These are phyloP conservation scores for Senna tora DNA, from an alignment of 306 rosid species.

Conservation along the genomic window DNA sequence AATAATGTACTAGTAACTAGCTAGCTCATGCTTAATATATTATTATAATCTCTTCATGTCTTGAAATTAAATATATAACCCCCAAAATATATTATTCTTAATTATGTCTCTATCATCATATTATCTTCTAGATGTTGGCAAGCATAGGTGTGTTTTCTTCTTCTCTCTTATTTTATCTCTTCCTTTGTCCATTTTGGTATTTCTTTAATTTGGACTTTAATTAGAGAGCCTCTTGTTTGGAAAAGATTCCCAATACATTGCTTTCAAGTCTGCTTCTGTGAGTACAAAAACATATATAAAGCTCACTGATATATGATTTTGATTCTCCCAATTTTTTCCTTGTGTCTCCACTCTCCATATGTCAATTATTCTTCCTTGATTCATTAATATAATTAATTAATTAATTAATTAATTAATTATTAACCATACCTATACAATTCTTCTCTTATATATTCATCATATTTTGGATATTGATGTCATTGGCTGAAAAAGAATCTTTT, in stretches of 20 bases:
- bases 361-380: slow-evolving; percentile 31
- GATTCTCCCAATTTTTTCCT: slow-evolving; percentile 43
- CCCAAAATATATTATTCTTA: slow-evolving; percentile 4
- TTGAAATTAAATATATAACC: too few relatives aligned
- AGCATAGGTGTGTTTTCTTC: slow-evolving; percentile 24
- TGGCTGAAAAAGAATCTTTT: neutral
- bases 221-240: slow-evolving; percentile 25
- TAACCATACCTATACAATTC: neutral
- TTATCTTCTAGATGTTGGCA: slow-evolving; percentile 29
- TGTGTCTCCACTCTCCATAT: slow-evolving; percentile 17
- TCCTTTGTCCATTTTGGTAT: slow-evolving; percentile 36
- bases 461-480: slow-evolving; percentile 1
- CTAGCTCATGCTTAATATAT: too few relatives aligned
- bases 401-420: neutral
- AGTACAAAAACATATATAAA: slow-evolving; percentile 39
- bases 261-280: slow-evolving; percentile 42
- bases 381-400: neutral
- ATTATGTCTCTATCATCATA: slow-evolving; percentile 27
- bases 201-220: slow-evolving; percentile 31
- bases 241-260: slow-evolving; percentile 44
- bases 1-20: too few relatives aligned
- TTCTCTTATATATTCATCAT: neutral
- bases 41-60: too few relatives aligned
- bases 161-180: slow-evolving; percentile 37
- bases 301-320: slow-evolving; percentile 38